These are phyloP conservation scores for Globisporangium emineosum DNA, from an alignment of 352 stramenopile genomes.

Conservation along the genomic window DNA sequence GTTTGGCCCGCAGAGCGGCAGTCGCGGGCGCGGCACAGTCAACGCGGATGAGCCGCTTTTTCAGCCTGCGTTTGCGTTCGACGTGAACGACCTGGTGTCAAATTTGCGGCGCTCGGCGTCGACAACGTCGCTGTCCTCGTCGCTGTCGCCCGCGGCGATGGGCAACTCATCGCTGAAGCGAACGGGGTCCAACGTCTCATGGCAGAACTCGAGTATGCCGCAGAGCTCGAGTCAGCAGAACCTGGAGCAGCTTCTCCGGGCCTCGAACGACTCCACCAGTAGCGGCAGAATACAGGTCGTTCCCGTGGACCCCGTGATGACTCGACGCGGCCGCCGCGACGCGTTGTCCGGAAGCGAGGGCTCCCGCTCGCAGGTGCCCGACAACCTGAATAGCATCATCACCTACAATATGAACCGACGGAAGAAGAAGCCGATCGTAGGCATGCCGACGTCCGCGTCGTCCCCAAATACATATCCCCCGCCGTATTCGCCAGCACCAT, in stretches of 20 bases:
- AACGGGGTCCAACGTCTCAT: slow-evolving; percentile 18
- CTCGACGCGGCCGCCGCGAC: slow-evolving; percentile 35
- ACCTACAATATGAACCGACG: slow-evolving; percentile 55
- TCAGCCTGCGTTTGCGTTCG: slow-evolving; percentile 50
- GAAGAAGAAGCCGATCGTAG: slow-evolving; percentile 50
- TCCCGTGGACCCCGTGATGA: slow-evolving; percentile 19
- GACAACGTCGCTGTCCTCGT: slow-evolving; percentile 29
- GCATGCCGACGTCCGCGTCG: slow-evolving; percentile 32
- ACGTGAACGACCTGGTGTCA: slow-evolving; percentile 51
- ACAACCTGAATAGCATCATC: slow-evolving; percentile 49
- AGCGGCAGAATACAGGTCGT: slow-evolving; percentile 29
- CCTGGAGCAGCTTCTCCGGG: slow-evolving; percentile 4
- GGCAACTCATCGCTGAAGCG: slow-evolving; percentile 19
- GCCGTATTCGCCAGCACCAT: slow-evolving; percentile 8
- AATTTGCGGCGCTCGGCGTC: slow-evolving; percentile 18
- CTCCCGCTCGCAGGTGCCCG: slow-evolving; percentile 17
- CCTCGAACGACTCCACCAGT: not conserved
- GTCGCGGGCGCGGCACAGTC: not conserved
- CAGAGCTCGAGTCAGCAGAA: slow-evolving; percentile 23
- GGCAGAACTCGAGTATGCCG: slow-evolving; percentile 2
- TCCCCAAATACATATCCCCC: slow-evolving; percentile 5
- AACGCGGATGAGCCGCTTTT: slow-evolving; percentile 27
- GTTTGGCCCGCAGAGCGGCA: slow-evolving; percentile 2
- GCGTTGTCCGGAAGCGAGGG: slow-evolving; percentile 38
- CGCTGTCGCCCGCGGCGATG: slow-evolving; percentile 18